Percentiles rank a stretch among this genome's conserved stretches.
phyloP scores from a whole-genome alignment of 257 asterid genomes.

The Plantago elongata region DNA sequence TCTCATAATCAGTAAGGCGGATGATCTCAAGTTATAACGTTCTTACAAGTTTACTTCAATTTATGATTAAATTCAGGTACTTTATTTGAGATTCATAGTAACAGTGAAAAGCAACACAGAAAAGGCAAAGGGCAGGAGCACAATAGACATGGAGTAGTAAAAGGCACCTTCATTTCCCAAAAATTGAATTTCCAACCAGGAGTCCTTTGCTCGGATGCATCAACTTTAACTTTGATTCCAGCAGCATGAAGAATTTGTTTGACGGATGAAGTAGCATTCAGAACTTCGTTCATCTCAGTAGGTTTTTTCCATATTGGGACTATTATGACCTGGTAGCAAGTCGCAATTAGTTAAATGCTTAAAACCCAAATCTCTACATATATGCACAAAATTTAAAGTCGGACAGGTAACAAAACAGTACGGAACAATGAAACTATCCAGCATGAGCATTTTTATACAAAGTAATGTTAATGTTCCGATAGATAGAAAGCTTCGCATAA shows the following conservation, averaged over 20 bases:
- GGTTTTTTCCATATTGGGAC: slow-evolving; percentile 93
- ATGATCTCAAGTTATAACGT: too few species aligned
- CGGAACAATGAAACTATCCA: slow-evolving; percentile 10
- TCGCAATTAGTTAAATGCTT: slow-evolving; percentile 14
- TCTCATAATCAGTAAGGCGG: too few species aligned
- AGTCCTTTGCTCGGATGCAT: slow-evolving; percentile 92
- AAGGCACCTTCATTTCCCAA: slow-evolving; percentile 96
- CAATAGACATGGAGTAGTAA: slow-evolving; percentile 3
- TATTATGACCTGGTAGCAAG: slow-evolving; percentile 61
- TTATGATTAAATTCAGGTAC: too few species aligned
- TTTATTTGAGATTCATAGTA: too few species aligned
- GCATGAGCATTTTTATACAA: slow-evolving; percentile 7
- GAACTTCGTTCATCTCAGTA: slow-evolving; percentile 63
- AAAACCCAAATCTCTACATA: slow-evolving; percentile 8
- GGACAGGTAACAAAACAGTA: slow-evolving; percentile 5
- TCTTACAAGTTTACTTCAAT: too few species aligned
- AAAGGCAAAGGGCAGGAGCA: not conserved
- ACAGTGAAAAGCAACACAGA: too few species aligned
- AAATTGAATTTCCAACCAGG: slow-evolving; percentile 98
- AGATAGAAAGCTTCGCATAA: slow-evolving; percentile 6
- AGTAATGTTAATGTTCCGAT: not conserved
- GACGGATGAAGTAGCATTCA: slow-evolving; percentile 64
- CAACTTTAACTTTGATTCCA: slow-evolving; percentile 74
- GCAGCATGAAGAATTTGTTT: slow-evolving; percentile 67
- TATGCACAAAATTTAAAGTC: not conserved